Conservation (phyloP, 192 early-diverging fungal genomes). For the Backusella australiensis region DNA sequence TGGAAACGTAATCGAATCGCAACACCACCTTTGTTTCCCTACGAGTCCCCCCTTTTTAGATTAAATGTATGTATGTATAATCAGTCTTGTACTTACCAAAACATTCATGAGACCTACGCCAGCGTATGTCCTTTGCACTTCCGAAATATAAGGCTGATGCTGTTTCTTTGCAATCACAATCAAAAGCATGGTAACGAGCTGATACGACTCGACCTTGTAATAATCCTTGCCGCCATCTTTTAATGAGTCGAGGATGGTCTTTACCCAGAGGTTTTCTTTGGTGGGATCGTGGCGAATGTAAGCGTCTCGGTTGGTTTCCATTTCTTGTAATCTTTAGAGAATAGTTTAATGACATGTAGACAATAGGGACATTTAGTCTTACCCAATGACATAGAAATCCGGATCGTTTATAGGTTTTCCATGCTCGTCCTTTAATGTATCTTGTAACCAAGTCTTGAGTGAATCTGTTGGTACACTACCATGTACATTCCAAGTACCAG, state of each 20-base stretch:
- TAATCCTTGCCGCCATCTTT: constrained; percentile 49
- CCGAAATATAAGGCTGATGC: constrained; percentile 50
- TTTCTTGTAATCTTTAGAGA: constrained; percentile 76
- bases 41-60: not conserved
- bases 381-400: constrained; percentile 76
- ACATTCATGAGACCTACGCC: constrained; percentile 87
- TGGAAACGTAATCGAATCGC: constrained; percentile 72
- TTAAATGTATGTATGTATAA: not conserved
- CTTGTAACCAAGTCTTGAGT: constrained; percentile 64
- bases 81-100: constrained; percentile 38
- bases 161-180: constrained; percentile 70
- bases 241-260: constrained; percentile 67
- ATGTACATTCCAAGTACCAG: constrained; percentile 93
- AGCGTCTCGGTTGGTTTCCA: constrained; percentile 83
- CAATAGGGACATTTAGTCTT: constrained; percentile 7
- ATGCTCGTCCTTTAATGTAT: constrained; percentile 36
- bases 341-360: no score
- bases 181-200: constrained; percentile 88
- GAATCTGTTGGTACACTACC: constrained; percentile 60
- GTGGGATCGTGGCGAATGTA: constrained; percentile 77
- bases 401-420: constrained; percentile 38
- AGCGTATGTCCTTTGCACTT: constrained; percentile 64
- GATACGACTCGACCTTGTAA: constrained; percentile 71
- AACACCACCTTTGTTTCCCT: constrained; percentile 97
- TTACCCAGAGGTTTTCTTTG: constrained; percentile 81